These are phyloP conservation scores for Begonia masoniana DNA, from an alignment of 306 rosid species.

Conservation along the genomic window DNA sequence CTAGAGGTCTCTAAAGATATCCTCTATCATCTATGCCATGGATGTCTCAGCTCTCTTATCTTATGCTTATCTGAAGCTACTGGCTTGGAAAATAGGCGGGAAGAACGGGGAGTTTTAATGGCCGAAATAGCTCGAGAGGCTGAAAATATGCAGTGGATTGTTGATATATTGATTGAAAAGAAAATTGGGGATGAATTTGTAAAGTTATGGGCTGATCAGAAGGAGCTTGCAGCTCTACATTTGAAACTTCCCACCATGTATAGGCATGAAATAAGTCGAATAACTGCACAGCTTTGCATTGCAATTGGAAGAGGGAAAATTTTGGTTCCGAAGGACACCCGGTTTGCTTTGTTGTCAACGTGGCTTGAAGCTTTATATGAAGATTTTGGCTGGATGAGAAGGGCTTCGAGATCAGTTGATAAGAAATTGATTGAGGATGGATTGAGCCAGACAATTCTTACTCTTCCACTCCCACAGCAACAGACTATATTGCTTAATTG, in stretches of 20 bases:
- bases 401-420: constrained; percentile 52
- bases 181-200: constrained; percentile 74
- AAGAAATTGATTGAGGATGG: constrained; percentile 79
- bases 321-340: constrained; percentile 60
- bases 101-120: constrained; percentile 48
- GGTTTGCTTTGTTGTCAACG: constrained; percentile 57
- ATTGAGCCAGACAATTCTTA: constrained; percentile 67
- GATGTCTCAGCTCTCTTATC: constrained; percentile 52
- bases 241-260: constrained; percentile 53
- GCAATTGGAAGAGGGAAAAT: constrained; percentile 71
- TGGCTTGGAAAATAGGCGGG: constrained; percentile 14
- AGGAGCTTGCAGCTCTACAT: constrained; percentile 69
- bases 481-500: constrained; percentile 57
- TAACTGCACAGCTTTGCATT: constrained; percentile 73
- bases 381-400: constrained; percentile 85
- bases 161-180: constrained; percentile 48
- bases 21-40: constrained; percentile 60
- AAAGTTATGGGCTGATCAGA: constrained; percentile 85
- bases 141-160: constrained; percentile 84
- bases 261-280: constrained; percentile 68
- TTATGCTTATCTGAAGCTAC: constrained; percentile 61
- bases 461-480: constrained; percentile 75
- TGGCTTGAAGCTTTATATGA: constrained; percentile 89
- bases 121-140: constrained; percentile 76
- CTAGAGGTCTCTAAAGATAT: constrained; percentile 66